phyloP scores from a whole-genome alignment of 441 rosid genomes.

The Gossypium davidsonii region DNA sequence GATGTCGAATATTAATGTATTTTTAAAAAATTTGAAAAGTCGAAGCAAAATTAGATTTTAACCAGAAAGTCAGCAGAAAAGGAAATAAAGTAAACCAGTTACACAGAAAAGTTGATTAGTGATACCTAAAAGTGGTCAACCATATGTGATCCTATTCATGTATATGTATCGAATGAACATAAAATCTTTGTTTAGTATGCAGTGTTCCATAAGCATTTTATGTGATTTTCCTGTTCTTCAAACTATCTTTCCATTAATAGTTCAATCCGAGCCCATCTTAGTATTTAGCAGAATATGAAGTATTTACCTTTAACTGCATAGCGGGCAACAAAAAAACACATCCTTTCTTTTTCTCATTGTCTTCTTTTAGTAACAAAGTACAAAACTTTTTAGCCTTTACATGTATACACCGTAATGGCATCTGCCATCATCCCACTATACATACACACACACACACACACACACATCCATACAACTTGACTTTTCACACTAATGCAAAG shows the following conservation, averaged over 20 bases:
- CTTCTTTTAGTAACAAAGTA: not conserved
- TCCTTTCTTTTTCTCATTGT: no score
- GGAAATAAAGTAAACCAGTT: not conserved
- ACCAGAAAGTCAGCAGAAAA: no score
- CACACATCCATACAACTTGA: not conserved
- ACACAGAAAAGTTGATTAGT: not conserved
- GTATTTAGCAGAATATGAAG: not conserved
- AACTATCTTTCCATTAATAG: not conserved
- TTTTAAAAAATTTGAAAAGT: no score
- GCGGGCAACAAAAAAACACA: no score
- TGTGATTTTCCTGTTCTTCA: not conserved
- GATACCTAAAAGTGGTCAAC: not conserved
- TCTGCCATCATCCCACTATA: not conserved
- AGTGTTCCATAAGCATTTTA: not conserved
- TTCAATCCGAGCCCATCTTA: not conserved
- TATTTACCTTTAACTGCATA: not conserved
- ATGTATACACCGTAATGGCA: not conserved
- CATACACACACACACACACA: not conserved
- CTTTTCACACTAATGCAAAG: conserved; percentile 6
- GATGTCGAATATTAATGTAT: no score
- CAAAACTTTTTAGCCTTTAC: not conserved
- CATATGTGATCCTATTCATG: not conserved
- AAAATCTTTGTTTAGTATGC: not conserved
- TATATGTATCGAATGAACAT: not conserved
- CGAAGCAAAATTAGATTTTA: no score